phyloP scores from a whole-genome alignment of 352 stramenopile species.

The Phytophthora fragariae region DNA sequence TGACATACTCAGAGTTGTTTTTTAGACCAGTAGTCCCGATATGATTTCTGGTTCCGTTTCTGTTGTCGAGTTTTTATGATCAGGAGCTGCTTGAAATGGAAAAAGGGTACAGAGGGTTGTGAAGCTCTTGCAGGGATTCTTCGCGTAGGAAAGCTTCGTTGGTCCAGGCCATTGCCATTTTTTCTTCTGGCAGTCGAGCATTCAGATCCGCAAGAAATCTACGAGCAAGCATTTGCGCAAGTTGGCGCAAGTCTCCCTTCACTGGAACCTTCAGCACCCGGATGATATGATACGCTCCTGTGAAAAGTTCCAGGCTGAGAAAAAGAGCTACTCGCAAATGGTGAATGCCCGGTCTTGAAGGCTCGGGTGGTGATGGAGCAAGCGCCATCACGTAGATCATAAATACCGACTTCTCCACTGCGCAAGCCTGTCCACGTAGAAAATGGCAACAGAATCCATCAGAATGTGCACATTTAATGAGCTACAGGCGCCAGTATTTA shows the following conservation, averaged over 20 bases:
- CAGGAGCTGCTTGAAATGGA: slow-evolving; percentile 47
- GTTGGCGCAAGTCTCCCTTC: slow-evolving; percentile 34
- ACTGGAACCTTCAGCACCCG: slow-evolving; percentile 53
- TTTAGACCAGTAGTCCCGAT: no score
- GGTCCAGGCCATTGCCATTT: slow-evolving; percentile 34
- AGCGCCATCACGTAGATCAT: slow-evolving; percentile 61
- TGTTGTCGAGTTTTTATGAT: background rate
- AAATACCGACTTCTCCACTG: slow-evolving; percentile 49
- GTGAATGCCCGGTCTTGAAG: background rate
- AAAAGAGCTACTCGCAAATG: slow-evolving; percentile 49
- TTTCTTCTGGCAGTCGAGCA: slow-evolving; percentile 26
- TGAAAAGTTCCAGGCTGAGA: slow-evolving; percentile 51
- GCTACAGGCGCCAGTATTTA: slow-evolving; percentile 19
- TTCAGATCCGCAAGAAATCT: slow-evolving; percentile 44
- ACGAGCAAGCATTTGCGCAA: slow-evolving; percentile 41
- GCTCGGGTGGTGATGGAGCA: slow-evolving; percentile 5
- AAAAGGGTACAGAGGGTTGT: slow-evolving; percentile 58
- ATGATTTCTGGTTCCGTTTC: no score
- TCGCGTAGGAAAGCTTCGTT: slow-evolving; percentile 52
- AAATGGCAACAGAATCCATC: background rate
- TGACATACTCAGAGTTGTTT: no score
- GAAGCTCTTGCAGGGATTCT: slow-evolving; percentile 46
- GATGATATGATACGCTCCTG: slow-evolving; percentile 53
- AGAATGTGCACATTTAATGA: background rate
- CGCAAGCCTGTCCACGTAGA: slow-evolving; percentile 25